phyloP scores from a whole-genome alignment of 2,329 filamentous ascomycete genomes.

The Neopestalotiopsis sp. region DNA sequence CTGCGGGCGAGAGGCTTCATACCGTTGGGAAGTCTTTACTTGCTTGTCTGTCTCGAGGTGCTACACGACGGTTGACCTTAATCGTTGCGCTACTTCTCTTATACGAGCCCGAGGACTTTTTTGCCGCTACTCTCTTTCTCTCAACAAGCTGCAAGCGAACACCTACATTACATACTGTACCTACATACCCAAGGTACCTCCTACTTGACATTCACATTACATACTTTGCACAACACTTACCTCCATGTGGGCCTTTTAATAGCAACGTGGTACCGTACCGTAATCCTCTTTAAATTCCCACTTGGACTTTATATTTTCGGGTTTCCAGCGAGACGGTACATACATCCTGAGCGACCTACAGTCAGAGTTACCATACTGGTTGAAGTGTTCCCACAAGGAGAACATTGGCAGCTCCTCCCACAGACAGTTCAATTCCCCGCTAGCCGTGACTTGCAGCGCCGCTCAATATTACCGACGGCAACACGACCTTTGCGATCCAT shows the following conservation, averaged over 20 bases:
- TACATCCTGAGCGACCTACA: neutral
- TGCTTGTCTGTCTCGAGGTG: neutral
- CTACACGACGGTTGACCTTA: slow-evolving; percentile 2
- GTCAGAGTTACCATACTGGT: neutral
- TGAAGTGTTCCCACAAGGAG: neutral
- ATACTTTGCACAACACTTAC: slow-evolving; percentile 10
- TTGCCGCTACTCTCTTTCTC: neutral
- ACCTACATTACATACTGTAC: neutral
- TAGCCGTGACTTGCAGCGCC: slow-evolving; percentile 5
- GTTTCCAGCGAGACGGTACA: neutral
- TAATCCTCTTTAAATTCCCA: neutral
- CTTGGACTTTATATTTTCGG: neutral
- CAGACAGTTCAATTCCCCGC: neutral
- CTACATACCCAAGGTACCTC: slow-evolving; percentile 7
- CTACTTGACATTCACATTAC: slow-evolving; percentile 6
- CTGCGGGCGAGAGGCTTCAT: neutral
- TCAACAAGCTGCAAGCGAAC: slow-evolving; percentile 8
- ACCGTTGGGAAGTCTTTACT: neutral
- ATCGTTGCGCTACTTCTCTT: slow-evolving; percentile 21
- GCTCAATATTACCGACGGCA: slow-evolving; percentile 3
- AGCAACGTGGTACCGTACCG: neutral
- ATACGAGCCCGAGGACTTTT: neutral
- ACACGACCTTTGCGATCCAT: slow-evolving; percentile 7
- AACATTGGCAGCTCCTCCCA: no score
- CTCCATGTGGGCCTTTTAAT: slow-evolving; percentile 13